A percentile compares a stretch with the other conserved stretches of the same genome.
phyloP scores from a whole-genome alignment of 1,284 basidiomycete species.

The Leccinum griseonigrum region DNA sequence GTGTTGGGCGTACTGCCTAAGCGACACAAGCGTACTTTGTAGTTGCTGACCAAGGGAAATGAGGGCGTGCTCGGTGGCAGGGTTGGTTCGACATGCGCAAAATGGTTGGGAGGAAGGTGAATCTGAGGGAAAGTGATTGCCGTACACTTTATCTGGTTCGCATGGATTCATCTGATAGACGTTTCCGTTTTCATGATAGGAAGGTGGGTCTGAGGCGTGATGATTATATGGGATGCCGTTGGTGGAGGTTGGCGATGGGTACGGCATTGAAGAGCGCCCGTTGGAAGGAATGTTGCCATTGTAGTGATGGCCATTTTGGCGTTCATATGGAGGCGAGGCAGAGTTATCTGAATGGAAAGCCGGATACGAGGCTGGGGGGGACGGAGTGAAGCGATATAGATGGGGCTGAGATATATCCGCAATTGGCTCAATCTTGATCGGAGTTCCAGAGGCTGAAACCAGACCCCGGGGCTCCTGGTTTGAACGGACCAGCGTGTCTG shows the following conservation, averaged over 20 bases:
- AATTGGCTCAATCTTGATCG: conserved; percentile 57
- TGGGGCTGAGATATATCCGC: conserved; percentile 44
- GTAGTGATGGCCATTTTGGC: conserved; percentile 35
- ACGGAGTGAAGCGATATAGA: conserved; percentile 62
- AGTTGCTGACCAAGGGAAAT: conserved; percentile 63
- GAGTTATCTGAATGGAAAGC: conserved; percentile 35
- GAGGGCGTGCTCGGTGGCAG: conserved; percentile 55
- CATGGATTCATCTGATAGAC: conserved; percentile 45
- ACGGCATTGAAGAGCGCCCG: conserved; percentile 32
- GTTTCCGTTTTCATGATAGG: conserved; percentile 46
- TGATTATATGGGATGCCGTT: conserved; percentile 35
- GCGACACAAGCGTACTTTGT: conserved; percentile 51
- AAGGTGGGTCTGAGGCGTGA: conserved; percentile 36
- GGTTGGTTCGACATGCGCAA: conserved; percentile 64
- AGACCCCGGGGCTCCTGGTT: conserved; percentile 34
- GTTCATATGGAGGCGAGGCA: conserved; percentile 35
- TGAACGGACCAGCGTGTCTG: conserved; percentile 37
- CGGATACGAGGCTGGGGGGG: conserved; percentile 45
- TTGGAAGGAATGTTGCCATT: conserved; percentile 33
- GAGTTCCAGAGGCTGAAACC: conserved; percentile 46
- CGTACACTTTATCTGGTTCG: conserved; percentile 44
- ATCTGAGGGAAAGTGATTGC: conserved; percentile 40
- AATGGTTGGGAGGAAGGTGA: conserved; percentile 40
- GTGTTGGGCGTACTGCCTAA: conserved; percentile 64
- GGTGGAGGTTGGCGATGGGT: conserved; percentile 34